Base-by-base conservation (phyloP, 176 grass and related monocot species). In the Eragrostis curvula region DNA sequence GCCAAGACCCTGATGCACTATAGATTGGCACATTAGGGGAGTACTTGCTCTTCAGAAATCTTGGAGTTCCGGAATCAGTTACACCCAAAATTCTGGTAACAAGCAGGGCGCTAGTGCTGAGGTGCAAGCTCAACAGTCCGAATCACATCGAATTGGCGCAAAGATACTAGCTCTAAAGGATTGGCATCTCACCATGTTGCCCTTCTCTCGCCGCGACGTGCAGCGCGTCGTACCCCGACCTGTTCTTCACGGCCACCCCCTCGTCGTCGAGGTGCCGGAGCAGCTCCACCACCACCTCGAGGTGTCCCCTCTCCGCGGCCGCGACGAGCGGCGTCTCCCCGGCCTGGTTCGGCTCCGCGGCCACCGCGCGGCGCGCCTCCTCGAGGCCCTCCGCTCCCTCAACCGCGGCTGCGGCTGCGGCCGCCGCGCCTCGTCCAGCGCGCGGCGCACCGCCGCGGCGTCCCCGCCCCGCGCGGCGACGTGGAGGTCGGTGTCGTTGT, bases 401-500 rank as follows among this genome's bases (percentile, higher is more conserved):
- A 16, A 23, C 88, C 10, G 27, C 28, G 36, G 66, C 84, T 74
- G 68, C 69, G 47, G 86, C 76, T 39, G 70, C 68, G 23, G 78
- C 86, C 1, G 87, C 91, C 63, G 57, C 88, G 44, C 91, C 63
- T 63, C 88, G 44, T 48, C 64, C 50, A 97, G 63, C 65, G 89
- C 93, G 85, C 70, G 75, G 50, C 58, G 83, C 83, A 71, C 83
- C 66, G 27, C 91, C 88, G 64, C 85, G 42, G 70, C 79, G 49
- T 94, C 88, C 46, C 95, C 92, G 16, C 56, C 79, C 14, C 77
- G 86, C 42, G 95, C 92, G 29, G 92, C 95, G 46, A 92, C 87
- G 83, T 97, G 92, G 65, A 97, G 81, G 73, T 94, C 90, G 7
- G 88, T 94, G 81, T 97, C 95, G 88, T 97, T 97, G 82, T 87